phyloP scores from a whole-genome alignment of 805 yeast genomes.

The Barnettozyma vustinii region DNA sequence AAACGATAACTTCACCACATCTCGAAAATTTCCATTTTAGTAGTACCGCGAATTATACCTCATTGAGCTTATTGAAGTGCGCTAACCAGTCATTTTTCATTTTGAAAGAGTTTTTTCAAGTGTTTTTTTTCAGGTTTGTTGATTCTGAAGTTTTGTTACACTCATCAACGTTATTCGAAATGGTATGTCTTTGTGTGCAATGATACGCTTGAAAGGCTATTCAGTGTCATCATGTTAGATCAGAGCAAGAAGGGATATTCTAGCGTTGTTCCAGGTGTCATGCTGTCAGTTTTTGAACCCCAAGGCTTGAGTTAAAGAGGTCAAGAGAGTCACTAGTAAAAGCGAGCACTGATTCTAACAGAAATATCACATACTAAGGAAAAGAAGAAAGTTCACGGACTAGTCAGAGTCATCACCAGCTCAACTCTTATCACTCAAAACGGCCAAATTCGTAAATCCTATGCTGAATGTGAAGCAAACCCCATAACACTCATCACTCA shows the following conservation, averaged over 20 bases:
- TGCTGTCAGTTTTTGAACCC: background rate
- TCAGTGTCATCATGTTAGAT: background rate
- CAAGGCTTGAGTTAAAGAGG: background rate
- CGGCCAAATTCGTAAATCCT: too few relatives aligned
- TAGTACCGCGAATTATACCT: conserved; percentile 1
- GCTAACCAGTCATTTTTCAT: conserved; percentile 3
- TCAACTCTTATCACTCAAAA: too few relatives aligned
- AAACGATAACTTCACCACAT: background rate
- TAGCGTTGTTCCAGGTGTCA: background rate
- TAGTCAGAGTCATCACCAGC: background rate
- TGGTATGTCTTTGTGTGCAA: conserved; percentile 7
- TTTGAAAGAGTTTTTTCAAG: conserved; percentile 3
- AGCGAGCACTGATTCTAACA: background rate
- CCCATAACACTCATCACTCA: background rate
- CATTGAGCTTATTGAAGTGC: conserved; percentile 1
- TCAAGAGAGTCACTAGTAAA: background rate
- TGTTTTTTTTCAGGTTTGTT: conserved; percentile 1
- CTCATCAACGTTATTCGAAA: conserved; percentile 7
- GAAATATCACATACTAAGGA: too few relatives aligned
- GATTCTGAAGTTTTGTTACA: conserved; percentile 4
- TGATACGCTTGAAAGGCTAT: background rate
- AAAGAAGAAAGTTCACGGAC: too few relatives aligned
- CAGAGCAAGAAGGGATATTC: background rate
- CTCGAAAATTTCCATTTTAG: conserved; percentile 1
- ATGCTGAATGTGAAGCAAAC: too few relatives aligned